Base-by-base conservation (phyloP, 2,329 filamentous ascomycete genomes). In the Talaromyces marneffei region DNA sequence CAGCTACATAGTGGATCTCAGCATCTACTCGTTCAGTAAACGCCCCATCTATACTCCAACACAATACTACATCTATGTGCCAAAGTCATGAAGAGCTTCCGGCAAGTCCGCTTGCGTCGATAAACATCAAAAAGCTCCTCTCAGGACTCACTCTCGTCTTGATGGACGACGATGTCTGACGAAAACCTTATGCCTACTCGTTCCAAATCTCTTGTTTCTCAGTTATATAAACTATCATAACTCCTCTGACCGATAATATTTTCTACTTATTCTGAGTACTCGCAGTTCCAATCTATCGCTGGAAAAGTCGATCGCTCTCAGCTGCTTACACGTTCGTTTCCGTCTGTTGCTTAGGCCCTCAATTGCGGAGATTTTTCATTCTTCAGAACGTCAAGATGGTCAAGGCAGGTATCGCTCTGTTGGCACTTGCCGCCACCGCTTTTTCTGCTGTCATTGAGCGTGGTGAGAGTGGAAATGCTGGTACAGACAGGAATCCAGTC, bases 371-470 rank as follows among this genome's bases (percentile, higher is more conserved):
- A 33, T 52, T 25, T 20, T 3, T 44, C 35, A 10, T 18, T 37
- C 57, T 35, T 44, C 5, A 37, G 20, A 25, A 35, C 39, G 55
- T 66, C 71, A 66, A 70, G 63, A 75, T 75, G 74, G 69, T 75
- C 64, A 72, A 73, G 57, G 65, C 64, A 64, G 67, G 69, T 65
- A 57, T 74, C 66, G 69, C 72, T 62, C 63, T 75, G 60, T 63
- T 75, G 67, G 72, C 71, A 57, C 66, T 75, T 63, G 69, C 72
- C 61, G 68, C 68, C 66, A 72, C 72, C 42, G 72, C 70, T 50
- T 67, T 75, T 53, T 73, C 72, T 54, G 72, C 72, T 65, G 67
- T 75, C 52, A 68, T 73, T 56, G 65, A 69, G 56, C 65, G 63
- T 48, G 66, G 67, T 57, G 50, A 54, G 40, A 40, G 23, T 27